Conservation (phyloP, 257 asterid species). For the Cynanchum wilfordii region DNA sequence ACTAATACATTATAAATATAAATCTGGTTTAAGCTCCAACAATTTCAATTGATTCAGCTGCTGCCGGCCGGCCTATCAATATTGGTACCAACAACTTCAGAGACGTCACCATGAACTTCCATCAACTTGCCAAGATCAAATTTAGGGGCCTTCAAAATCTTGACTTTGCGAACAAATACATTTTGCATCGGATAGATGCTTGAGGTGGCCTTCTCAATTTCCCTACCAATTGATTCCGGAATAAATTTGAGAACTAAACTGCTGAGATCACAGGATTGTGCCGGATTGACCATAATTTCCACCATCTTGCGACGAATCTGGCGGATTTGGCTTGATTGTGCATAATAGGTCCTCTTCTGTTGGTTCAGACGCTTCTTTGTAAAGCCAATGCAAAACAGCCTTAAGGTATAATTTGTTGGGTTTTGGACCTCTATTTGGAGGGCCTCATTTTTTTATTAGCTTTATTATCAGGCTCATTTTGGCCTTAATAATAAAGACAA, state of each 20-base stretch:
- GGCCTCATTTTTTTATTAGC: no score
- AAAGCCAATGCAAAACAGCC: slow-evolving; percentile 82
- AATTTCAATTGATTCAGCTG: no score
- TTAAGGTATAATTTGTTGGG: slow-evolving; percentile 46
- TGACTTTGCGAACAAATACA: slow-evolving; percentile 69
- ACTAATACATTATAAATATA: no score
- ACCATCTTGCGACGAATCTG: slow-evolving; percentile 85
- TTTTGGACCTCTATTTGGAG: no score
- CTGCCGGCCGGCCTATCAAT: no score
- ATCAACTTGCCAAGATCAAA: slow-evolving; percentile 71
- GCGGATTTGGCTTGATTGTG: slow-evolving; percentile 78
- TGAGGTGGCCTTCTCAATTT: slow-evolving; percentile 79
- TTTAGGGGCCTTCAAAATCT: slow-evolving; percentile 81
- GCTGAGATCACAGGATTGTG: slow-evolving; percentile 70
- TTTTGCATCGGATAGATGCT: slow-evolving; percentile 78
- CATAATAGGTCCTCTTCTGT: slow-evolving; percentile 82
- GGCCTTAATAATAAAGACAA: no score
- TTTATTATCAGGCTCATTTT: no score
- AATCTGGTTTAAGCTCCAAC: no score
- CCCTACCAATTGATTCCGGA: slow-evolving; percentile 80
- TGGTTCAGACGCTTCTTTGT: slow-evolving; percentile 83
- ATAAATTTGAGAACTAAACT: slow-evolving; percentile 73
- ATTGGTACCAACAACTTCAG: no score
- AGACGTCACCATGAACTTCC: slow-evolving; percentile 37
- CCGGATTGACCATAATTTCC: slow-evolving; percentile 73